Evolutionary conservation across 2,329 filamentous ascomycete species (phyloP).

Genomic region (Cercospora canescens): DNA sequence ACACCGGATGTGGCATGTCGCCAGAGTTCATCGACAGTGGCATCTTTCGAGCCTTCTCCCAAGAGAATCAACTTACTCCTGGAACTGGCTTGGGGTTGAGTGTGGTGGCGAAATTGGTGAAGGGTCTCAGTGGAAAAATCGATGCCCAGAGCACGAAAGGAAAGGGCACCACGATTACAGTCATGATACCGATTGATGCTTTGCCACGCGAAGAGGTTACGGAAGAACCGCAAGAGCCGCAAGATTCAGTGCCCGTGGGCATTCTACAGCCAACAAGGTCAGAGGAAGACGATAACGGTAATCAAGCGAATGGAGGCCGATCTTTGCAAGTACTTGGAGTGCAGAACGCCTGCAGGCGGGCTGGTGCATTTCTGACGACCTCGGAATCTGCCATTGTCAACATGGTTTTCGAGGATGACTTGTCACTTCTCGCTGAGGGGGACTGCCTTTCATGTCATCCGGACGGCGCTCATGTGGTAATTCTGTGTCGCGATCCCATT

Average conservation of each 20-base stretch:
- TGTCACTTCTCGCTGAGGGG: neutral
- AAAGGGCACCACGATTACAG: constrained; percentile 23
- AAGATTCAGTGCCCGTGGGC: neutral
- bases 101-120: constrained; percentile 35
- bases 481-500: neutral
- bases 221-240: neutral
- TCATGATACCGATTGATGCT: constrained; percentile 4
- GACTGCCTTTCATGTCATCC: neutral
- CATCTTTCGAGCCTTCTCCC: constrained; percentile 36
- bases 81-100: constrained; percentile 38
- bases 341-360: neutral
- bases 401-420: constrained; percentile 1
- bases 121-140: constrained; percentile 31
- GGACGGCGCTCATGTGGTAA: neutral
- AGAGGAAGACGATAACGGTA: neutral
- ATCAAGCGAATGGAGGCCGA: neutral
- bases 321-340: neutral
- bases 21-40: constrained; percentile 30
- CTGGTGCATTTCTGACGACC: neutral
- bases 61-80: constrained; percentile 33
- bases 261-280: neutral
- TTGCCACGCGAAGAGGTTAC: neutral
- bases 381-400: neutral
- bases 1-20: constrained; percentile 37
- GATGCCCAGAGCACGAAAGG: constrained; percentile 32